Evolutionary conservation across 140 eudicot genomes (phyloP), one percentile per base, ranked within the genome.

Genomic region (Anethum foeniculum): DNA sequence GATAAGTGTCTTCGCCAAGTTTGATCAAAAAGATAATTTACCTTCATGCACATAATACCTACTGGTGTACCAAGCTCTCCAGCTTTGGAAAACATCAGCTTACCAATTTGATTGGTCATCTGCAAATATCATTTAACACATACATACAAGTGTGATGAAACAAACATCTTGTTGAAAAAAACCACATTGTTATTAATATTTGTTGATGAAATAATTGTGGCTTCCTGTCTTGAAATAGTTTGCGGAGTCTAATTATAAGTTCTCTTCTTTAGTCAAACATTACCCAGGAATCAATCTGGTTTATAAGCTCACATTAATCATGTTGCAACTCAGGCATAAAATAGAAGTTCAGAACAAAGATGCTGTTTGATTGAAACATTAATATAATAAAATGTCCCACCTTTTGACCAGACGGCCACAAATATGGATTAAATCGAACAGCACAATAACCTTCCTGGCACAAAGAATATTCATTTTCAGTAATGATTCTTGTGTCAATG

Each of bases 41-140:
- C 97, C 96, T 93, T 93, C 92, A 90, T 88, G 86, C 98, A 93
- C 97, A 93, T 93, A 88, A 93, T 88, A 68, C 98, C 96, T 28
- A 93, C 96, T 44, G 98, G 91, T 51, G 86, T 87, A 32, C 92
- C 97, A 38, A 93, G 93, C 81, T 91, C 98, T 75, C 98, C 98
- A 0, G 98, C 98, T 85, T 87, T 93, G 11, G 92, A 76, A 67
- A 88, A 91, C 92, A 91, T 75, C 28, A 91, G 86, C 81, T 90
- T 93, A 47, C 98, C 98, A 77, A 91, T 86, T 77, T 88, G 91
- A 77, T 93, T 93, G 76, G 97, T 91, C 98, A 93, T 93, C 98
- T 92, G 81, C 84, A 84, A 34, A 21, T 80, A 78, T 34, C 41
- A 62, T 58, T 39, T 4, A 79, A 75, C 32, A 30, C 5, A 13